A percentile compares a stretch with the other conserved stretches of the same genome.
These are phyloP conservation scores for Alternaria rosae DNA, from an alignment of 2,329 filamentous ascomycete genomes.

Conservation along the genomic window DNA sequence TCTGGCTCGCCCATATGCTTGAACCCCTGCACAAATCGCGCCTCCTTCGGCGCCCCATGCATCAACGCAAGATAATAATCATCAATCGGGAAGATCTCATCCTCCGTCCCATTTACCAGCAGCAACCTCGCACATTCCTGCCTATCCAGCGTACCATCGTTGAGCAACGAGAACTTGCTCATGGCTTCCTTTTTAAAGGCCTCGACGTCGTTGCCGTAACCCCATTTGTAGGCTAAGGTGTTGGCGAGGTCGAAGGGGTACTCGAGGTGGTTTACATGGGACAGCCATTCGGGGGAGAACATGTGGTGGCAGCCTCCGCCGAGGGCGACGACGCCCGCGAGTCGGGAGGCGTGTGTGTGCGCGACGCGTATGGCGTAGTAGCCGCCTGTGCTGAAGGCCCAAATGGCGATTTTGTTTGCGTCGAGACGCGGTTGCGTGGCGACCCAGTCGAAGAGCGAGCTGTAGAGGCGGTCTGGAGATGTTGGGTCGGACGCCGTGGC, in stretches of 20 bases:
- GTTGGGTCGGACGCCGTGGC: constrained; percentile 55
- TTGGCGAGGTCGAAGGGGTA: constrained; percentile 66
- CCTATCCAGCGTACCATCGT: constrained; percentile 62
- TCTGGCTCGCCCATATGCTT: constrained; percentile 63
- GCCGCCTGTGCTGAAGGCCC: constrained; percentile 66
- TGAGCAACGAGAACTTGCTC: constrained; percentile 62
- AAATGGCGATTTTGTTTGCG: constrained; percentile 58
- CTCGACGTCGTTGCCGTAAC: constrained; percentile 47
- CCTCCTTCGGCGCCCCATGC: constrained; percentile 63
- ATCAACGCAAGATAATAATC: constrained; percentile 64
- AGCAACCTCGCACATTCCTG: constrained; percentile 58
- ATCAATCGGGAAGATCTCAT: constrained; percentile 69
- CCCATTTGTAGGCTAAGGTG: constrained; percentile 60
- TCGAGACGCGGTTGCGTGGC: constrained; percentile 58
- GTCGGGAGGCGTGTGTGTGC: constrained; percentile 62
- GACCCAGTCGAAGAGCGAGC: constrained; percentile 63
- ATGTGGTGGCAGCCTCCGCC: constrained; percentile 65
- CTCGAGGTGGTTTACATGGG: constrained; percentile 63
- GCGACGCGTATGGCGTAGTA: constrained; percentile 66
- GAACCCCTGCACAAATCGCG: constrained; percentile 52
- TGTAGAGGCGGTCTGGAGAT: constrained; percentile 63
- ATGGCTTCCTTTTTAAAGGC: constrained; percentile 58
- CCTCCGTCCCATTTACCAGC: constrained; percentile 65
- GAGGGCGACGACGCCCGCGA: constrained; percentile 61
- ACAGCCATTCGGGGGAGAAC: constrained; percentile 64